phyloP scores from a whole-genome alignment of 805 yeast species.

The Hanseniaspora opuntiae region DNA sequence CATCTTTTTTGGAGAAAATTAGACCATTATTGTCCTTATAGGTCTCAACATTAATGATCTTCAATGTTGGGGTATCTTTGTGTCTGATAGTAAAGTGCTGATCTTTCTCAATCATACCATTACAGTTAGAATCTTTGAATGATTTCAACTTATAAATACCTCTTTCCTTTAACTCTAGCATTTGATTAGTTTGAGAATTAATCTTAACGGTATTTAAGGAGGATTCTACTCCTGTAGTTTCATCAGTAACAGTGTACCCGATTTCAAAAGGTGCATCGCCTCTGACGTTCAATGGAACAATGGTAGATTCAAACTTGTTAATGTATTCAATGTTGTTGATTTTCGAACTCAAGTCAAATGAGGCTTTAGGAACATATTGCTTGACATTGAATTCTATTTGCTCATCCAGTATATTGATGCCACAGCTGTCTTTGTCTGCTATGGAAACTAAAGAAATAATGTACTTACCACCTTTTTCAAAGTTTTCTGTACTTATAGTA shows the following conservation, averaged over 20 bases:
- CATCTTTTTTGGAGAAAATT: slow-evolving; percentile 23
- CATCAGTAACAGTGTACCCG: slow-evolving; percentile 21
- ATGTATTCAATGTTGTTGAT: slow-evolving; percentile 31
- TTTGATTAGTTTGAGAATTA: slow-evolving; percentile 23
- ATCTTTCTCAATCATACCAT: slow-evolving; percentile 31
- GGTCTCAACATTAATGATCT: slow-evolving; percentile 27
- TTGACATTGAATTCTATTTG: slow-evolving; percentile 59
- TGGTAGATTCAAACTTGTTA: slow-evolving; percentile 47
- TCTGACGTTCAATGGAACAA: slow-evolving; percentile 44
- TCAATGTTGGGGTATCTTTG: slow-evolving; percentile 34
- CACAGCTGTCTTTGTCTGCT: slow-evolving; percentile 66
- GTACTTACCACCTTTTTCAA: slow-evolving; percentile 61
- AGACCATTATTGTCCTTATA: slow-evolving; percentile 15
- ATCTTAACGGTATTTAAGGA: slow-evolving; percentile 17
- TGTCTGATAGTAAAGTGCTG: slow-evolving; percentile 31
- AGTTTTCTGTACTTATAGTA: slow-evolving; percentile 39
- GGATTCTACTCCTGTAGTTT: background rate
- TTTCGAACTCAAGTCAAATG: slow-evolving; percentile 29
- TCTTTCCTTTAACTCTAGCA: slow-evolving; percentile 28
- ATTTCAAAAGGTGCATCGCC: slow-evolving; percentile 46
- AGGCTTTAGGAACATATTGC: slow-evolving; percentile 50
- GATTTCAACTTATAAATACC: slow-evolving; percentile 37
- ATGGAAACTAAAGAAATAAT: slow-evolving; percentile 49
- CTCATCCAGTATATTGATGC: slow-evolving; percentile 50
- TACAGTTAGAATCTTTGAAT: slow-evolving; percentile 40